phyloP scores from a whole-genome alignment of 2,329 filamentous ascomycete species.

The Claviceps citrina region DNA sequence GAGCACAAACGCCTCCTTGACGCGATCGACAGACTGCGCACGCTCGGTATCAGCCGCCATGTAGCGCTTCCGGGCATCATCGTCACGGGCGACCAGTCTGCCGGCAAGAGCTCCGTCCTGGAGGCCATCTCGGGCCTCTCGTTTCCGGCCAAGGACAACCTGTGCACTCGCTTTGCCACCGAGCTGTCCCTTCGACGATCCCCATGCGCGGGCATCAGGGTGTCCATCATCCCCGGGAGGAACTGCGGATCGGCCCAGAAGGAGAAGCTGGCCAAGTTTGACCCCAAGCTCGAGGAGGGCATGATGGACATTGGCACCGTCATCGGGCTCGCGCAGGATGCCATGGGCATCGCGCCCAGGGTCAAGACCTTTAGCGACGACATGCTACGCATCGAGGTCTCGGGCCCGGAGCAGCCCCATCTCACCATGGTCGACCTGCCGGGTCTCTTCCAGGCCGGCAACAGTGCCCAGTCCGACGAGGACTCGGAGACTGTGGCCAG shows the following conservation, averaged over 20 bases:
- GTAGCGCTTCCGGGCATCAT: constrained; percentile 32
- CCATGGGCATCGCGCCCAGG: constrained; percentile 32
- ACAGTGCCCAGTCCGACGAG: constrained; percentile 26
- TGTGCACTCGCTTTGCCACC: constrained; percentile 49
- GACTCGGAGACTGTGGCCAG: constrained; percentile 29
- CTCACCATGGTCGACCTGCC: constrained; percentile 45
- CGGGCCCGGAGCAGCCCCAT: constrained; percentile 31
- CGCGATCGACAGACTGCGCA: constrained; percentile 6
- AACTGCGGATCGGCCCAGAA: constrained; percentile 13
- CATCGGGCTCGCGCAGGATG: constrained; percentile 24
- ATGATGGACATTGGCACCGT: constrained; percentile 16
- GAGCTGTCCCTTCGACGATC: constrained; percentile 42
- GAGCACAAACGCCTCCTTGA: constrained; percentile 7
- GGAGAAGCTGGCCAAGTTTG: constrained; percentile 14
- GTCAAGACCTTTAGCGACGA: constrained; percentile 28
- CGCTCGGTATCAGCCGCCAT: constrained; percentile 5
- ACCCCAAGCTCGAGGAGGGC: not conserved
- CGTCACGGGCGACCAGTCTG: constrained; percentile 45
- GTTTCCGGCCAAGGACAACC: constrained; percentile 40
- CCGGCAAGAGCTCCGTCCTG: constrained; percentile 49
- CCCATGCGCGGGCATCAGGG: constrained; percentile 16
- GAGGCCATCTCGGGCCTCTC: constrained; percentile 46
- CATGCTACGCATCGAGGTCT: constrained; percentile 31
- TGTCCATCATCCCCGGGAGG: constrained; percentile 17
- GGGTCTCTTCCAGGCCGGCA: constrained; percentile 34